Base-by-base conservation (phyloP, 169 alveolate species). In the Babesia sp. region DNA sequence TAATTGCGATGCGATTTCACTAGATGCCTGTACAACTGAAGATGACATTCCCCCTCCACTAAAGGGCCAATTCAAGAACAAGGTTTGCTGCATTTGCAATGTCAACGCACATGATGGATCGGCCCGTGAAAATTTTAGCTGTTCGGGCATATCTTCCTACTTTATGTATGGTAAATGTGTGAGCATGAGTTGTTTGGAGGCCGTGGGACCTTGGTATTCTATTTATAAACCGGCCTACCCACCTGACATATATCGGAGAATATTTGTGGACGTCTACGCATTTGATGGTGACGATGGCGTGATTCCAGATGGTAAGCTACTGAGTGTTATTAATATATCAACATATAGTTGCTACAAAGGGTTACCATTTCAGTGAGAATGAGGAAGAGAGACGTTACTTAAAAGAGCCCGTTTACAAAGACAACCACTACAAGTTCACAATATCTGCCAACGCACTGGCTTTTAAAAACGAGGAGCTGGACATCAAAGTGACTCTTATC, bases 201-300 rank as follows among this genome's bases (percentile, higher is more conserved):
- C 46, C 3, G 63, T 64, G 0, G 85, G 56, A 11, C 89, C 89
- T 3, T 81, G 89, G 89, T 81, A 81, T 55, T 68, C 76, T 45
- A 22, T 81, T 7, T 81, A 45, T 33, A 61, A 22, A 55, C 66
- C 81, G 8, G 9, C 42, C 11, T 71, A 81, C 54, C 89, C 89
- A 36, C 89, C 89, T 16, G 37, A 34, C 26, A 33, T 57, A 24
- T 20, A 33, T 36, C 24, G 89, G 20, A 36, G 68, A 20, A 37
- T 71, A n/a, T 45, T 33, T 9, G 68, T 81, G 16, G 72, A 46
- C 55, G 75, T 79, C 11, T 79, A 70, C 29, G 53, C 45, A 22
- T 79, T 79, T 29, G 87, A 79, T 31, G 60, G 64, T 3, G 71
- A 70, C 34, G 63, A n/a, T 0, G 77, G 64, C 0, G 31, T 79